Base-by-base conservation (phyloP, 257 asterid species). In the Forsythia suspensa region DNA sequence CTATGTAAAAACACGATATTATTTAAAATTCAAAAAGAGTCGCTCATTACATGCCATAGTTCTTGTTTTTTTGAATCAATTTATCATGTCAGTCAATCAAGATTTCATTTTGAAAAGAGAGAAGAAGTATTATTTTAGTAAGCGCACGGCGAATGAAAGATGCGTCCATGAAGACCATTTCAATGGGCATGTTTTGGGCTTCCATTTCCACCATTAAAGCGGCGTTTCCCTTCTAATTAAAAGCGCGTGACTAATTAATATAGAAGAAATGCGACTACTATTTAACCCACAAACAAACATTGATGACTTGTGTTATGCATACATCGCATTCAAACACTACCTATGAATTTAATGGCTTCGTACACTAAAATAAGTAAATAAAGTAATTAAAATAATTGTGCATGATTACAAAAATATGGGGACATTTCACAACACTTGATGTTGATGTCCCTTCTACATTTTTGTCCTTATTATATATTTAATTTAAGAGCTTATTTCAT, bases 401-500 rank as follows among this genome's bases (percentile, higher is more conserved):
- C 66, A 65, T 69, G 66, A 80, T 79, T 48, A 18, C 8, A 73
- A 24, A 41, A 24, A 41, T 59, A 21, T 72, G 80, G 82, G 80
- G 75, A 72, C 80, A 69, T 71, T 70, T 29, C 78, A 63, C 21
- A 40, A 20, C 48, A 57, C 37, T 63, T 59, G 82, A 78, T 59
- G 70, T 78, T 80, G 80, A 74, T 36, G 40, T 77, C 36, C 80
- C 74, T 59, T 71, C 77, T 71, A 51, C 57, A 46, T 77, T 44
- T 57, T 21, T 75, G 46, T 61, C 69, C 69, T 63, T 11, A 9
- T 63, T 63, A 63, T 24, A 21, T 63, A 13, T 55, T 24, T 24
- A 24, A 55, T 16, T n/a, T 6, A 59, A 20, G 10, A 59, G 10
- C 24, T 7, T 55, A 16, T 34, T 13, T 37, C 70, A 40, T 68